Percentiles rank a stretch among this genome's conserved stretches.
phyloP scores from a whole-genome alignment of 805 yeast species.

The Starmerella geochares region DNA sequence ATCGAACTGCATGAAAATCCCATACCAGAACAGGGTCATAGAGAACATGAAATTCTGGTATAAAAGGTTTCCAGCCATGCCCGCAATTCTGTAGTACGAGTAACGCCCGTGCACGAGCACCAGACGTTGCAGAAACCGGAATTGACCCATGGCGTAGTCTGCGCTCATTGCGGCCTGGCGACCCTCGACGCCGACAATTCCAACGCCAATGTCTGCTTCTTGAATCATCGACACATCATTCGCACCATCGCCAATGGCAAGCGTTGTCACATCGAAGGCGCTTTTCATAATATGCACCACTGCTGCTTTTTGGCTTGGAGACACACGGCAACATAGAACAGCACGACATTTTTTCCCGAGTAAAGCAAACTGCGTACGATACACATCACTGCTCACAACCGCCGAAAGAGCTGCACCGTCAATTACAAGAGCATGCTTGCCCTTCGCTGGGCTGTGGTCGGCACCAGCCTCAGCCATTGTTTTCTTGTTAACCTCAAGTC shows the following conservation, averaged over 20 bases:
- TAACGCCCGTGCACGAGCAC: slow-evolving; percentile 74
- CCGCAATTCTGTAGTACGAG: slow-evolving; percentile 65
- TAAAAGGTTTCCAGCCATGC: slow-evolving; percentile 69
- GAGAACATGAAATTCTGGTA: slow-evolving; percentile 69
- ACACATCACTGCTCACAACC: slow-evolving; percentile 34
- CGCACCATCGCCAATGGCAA: slow-evolving; percentile 80
- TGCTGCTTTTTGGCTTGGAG: slow-evolving; percentile 73
- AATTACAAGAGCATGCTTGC: slow-evolving; percentile 50
- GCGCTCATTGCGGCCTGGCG: slow-evolving; percentile 80
- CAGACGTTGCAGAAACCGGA: slow-evolving; percentile 54
- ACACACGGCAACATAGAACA: slow-evolving; percentile 75
- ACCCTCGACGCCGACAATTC: slow-evolving; percentile 82
- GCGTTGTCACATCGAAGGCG: slow-evolving; percentile 58
- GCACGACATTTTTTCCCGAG: slow-evolving; percentile 67
- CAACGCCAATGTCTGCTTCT: slow-evolving; percentile 75
- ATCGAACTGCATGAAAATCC: slow-evolving; percentile 57
- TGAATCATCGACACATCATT: slow-evolving; percentile 84
- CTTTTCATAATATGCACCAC: slow-evolving; percentile 59
- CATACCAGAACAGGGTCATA: slow-evolving; percentile 66
- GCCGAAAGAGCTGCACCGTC: slow-evolving; percentile 56
- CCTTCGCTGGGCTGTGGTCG: slow-evolving; percentile 57
- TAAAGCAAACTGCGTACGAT: slow-evolving; percentile 47
- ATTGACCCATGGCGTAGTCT: slow-evolving; percentile 75
- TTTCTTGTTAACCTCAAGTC: slow-evolving; percentile 30
- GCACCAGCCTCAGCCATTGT: slow-evolving; percentile 42